Conservation (phyloP, 305 asterid species). For the Plantago coronopus region DNA sequence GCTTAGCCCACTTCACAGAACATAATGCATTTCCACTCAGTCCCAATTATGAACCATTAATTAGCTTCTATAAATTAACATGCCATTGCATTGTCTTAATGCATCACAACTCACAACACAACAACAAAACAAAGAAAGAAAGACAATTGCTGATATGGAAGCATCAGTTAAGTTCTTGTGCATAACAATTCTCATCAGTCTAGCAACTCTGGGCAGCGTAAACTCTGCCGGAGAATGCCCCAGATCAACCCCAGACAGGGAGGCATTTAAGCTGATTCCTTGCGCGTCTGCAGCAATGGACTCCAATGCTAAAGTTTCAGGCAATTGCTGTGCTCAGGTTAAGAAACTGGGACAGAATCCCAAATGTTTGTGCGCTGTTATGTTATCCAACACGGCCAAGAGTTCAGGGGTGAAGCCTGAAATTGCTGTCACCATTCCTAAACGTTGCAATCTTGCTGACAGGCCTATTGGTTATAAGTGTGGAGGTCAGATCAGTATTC, state of each 20-base stretch:
- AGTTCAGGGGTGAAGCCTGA: constrained; percentile 49
- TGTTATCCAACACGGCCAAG: constrained; percentile 61
- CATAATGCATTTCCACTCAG: constrained; percentile 8
- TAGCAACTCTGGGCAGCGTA: constrained; percentile 25
- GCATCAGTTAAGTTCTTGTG: constrained; percentile 27
- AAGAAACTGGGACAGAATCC: constrained; percentile 52
- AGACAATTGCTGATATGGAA: constrained; percentile 23
- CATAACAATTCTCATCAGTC: constrained; percentile 18
- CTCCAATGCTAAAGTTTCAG: constrained; percentile 36
- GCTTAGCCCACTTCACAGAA: constrained; percentile 7
- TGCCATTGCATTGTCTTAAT: background rate
- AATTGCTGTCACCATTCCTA: constrained; percentile 65
- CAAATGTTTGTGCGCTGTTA: constrained; percentile 60
- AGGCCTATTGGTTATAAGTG: constrained; percentile 70
- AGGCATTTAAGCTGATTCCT: constrained; percentile 56
- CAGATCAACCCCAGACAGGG: constrained; percentile 45
- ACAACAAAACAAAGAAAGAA: background rate
- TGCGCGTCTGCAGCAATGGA: constrained; percentile 57
- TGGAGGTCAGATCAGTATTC: constrained; percentile 28
- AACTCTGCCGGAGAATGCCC: constrained; percentile 61
- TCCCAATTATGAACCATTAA: constrained; percentile 11
- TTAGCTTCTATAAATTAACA: constrained; percentile 24
- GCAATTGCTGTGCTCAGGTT: constrained; percentile 54
- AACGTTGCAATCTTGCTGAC: constrained; percentile 60
- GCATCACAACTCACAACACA: constrained; percentile 12